Conservation (phyloP, 306 rosid species). For the Rosa rugosa region DNA sequence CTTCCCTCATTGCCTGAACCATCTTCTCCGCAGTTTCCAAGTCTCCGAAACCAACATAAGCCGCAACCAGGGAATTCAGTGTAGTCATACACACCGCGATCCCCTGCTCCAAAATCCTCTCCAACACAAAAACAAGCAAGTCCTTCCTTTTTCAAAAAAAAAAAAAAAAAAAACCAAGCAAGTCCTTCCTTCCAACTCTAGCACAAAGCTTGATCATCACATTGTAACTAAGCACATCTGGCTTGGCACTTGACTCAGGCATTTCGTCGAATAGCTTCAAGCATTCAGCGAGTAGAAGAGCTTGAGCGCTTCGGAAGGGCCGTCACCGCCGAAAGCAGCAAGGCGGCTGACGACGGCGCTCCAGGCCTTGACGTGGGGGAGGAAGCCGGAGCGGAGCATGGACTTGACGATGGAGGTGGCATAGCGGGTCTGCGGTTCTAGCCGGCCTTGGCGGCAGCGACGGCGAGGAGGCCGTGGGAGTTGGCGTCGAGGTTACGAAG, state of each 20-base stretch:
- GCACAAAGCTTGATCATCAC: constrained; percentile 77
- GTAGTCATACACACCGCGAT: too few species aligned
- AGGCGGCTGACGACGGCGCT: constrained; percentile 85
- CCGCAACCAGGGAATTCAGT: too few species aligned
- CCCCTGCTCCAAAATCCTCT: too few species aligned
- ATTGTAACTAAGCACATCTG: constrained; percentile 79
- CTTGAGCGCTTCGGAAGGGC: constrained; percentile 62
- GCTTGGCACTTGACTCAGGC: constrained; percentile 50
- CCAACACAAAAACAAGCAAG: constrained; percentile 30
- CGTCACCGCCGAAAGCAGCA: constrained; percentile 50
- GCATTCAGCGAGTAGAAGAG: constrained; percentile 72
- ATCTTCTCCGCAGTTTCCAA: too few species aligned
- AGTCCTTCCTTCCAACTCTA: constrained; percentile 58
- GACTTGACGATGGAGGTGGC: constrained; percentile 81
- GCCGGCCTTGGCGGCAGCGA: constrained; percentile 61
- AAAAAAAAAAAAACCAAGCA: too few species aligned
- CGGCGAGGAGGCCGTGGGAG: constrained; percentile 79
- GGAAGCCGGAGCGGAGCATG: constrained; percentile 98
- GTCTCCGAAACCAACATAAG: too few species aligned
- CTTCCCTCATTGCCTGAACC: constrained; percentile 61
- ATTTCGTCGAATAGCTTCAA: constrained; percentile 85
- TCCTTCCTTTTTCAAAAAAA: too few species aligned
- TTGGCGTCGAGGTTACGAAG: constrained; percentile 53
- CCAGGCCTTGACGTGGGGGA: constrained; percentile 96
- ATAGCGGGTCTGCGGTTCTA: constrained; percentile 51